Conservation (phyloP, 2,329 filamentous ascomycete species). For the Pleoardoris graminearum region DNA sequence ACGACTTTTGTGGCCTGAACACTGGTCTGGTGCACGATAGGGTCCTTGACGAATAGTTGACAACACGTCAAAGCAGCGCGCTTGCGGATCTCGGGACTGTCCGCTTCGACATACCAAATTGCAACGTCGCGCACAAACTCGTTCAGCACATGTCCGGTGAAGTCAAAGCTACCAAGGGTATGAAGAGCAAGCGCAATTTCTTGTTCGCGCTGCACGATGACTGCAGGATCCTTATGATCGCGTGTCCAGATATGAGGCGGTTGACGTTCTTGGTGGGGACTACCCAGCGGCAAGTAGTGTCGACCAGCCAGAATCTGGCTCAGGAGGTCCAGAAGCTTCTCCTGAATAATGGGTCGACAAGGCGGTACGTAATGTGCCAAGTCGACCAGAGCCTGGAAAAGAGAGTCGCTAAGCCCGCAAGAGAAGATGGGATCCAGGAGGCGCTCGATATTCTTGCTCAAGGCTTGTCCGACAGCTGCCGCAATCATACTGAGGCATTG, state of each 20-base stretch:
- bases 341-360: slow-evolving; percentile 89
- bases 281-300: slow-evolving; percentile 88
- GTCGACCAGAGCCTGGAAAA: slow-evolving; percentile 94
- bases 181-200: slow-evolving; percentile 93
- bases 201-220: slow-evolving; percentile 76
- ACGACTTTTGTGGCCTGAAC: slow-evolving; percentile 97
- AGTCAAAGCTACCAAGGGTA: slow-evolving; percentile 97
- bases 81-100: slow-evolving; percentile 89
- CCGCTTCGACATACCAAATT: slow-evolving; percentile 96
- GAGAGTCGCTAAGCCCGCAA: slow-evolving; percentile 88
- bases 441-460: slow-evolving; percentile 98
- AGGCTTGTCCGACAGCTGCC: slow-evolving; percentile 89
- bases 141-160: slow-evolving; percentile 84
- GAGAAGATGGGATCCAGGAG: slow-evolving; percentile 95
- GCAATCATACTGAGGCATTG: slow-evolving; percentile 97
- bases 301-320: slow-evolving; percentile 92
- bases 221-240: slow-evolving; percentile 80
- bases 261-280: slow-evolving; percentile 81
- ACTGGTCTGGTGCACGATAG: slow-evolving; percentile 97
- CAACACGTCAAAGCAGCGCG: slow-evolving; percentile 96
- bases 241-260: slow-evolving; percentile 82
- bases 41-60: slow-evolving; percentile 94
- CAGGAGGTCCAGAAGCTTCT: slow-evolving; percentile 89
- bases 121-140: slow-evolving; percentile 98
- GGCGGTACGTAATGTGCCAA: slow-evolving; percentile 99